Conservation (phyloP, 345 rosid genomes). For the Linum usitatissimum region DNA sequence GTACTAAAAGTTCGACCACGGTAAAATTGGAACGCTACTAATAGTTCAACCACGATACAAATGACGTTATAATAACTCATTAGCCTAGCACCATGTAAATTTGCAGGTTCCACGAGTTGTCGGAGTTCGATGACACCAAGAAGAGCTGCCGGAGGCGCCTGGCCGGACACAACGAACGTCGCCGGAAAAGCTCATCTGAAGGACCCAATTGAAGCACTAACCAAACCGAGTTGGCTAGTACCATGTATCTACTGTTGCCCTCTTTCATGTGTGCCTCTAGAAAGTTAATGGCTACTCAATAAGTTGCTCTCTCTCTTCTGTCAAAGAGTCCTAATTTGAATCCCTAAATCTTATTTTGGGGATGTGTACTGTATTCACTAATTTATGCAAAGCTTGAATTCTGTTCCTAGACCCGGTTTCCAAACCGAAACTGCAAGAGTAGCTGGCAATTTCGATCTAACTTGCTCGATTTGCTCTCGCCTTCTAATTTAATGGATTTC, state of each 20-base stretch:
- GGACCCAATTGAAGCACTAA: conserved; percentile 19
- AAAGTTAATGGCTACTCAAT: neutral
- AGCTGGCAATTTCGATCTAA: no score
- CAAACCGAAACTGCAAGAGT: no score
- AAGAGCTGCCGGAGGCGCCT: conserved; percentile 80
- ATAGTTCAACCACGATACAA: no score
- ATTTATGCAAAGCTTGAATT: neutral
- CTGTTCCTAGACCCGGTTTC: no score
- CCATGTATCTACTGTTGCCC: neutral
- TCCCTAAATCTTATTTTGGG: neutral
- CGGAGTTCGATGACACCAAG: conserved; percentile 70
- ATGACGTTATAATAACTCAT: no score
- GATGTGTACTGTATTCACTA: neutral
- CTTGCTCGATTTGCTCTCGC: no score
- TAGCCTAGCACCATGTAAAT: neutral
- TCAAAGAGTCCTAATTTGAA: conserved; percentile 25
- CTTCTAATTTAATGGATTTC: no score
- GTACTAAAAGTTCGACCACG: no score
- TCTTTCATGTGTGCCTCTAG: neutral
- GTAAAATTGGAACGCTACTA: no score
- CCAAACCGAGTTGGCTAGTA: neutral
- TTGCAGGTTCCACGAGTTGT: conserved; percentile 62
- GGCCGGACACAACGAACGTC: conserved; percentile 85
- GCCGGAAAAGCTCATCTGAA: conserved; percentile 52
- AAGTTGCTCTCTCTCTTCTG: conserved; percentile 85